Conservation (phyloP, 176 grass and related monocot species). For the sorghum (Sorghum bicolor) region DNA sequence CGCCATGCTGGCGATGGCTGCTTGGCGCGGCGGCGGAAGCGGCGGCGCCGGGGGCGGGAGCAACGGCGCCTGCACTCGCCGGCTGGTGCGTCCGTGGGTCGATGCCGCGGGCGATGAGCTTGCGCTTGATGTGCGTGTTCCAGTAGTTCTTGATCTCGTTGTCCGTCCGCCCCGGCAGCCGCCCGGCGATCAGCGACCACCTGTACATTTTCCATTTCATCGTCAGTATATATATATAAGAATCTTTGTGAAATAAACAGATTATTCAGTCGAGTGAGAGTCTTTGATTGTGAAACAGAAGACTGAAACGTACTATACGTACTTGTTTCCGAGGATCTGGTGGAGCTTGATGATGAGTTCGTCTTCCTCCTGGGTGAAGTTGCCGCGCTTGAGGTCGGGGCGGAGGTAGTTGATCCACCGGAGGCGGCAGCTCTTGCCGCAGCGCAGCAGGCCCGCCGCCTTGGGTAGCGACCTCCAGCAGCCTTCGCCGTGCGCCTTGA, state of each 20-base stretch:
- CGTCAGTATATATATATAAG: not conserved
- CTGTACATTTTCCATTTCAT: slow-evolving; percentile 11
- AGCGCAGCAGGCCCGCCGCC: too few species aligned
- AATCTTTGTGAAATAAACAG: too few species aligned
- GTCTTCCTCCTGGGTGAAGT: slow-evolving; percentile 78
- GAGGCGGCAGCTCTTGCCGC: slow-evolving; percentile 84
- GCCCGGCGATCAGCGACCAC: slow-evolving; percentile 86
- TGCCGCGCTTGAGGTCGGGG: slow-evolving; percentile 81
- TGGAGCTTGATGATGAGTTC: slow-evolving; percentile 83
- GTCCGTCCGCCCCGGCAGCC: slow-evolving; percentile 72
- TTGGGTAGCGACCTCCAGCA: too few species aligned
- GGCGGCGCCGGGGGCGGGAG: not conserved
- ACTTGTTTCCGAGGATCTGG: slow-evolving; percentile 82
- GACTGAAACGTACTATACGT: not conserved
- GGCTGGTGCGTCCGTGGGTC: slow-evolving; percentile 66
- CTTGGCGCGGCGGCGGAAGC: not conserved
- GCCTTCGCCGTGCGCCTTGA: slow-evolving; percentile 74
- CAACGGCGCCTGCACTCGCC: slow-evolving; percentile 10
- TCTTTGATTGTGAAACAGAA: too few species aligned
- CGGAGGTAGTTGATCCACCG: slow-evolving; percentile 94
- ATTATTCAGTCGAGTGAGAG: not conserved
- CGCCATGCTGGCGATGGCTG: not conserved
- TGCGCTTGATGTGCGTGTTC: slow-evolving; percentile 94
- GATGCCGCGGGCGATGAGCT: slow-evolving; percentile 58
- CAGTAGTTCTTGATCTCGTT: slow-evolving; percentile 97